Evolutionary conservation across 495 filamentous ascomycete genomes (phyloP).

Genomic region (Daldinia concentrica): DNA sequence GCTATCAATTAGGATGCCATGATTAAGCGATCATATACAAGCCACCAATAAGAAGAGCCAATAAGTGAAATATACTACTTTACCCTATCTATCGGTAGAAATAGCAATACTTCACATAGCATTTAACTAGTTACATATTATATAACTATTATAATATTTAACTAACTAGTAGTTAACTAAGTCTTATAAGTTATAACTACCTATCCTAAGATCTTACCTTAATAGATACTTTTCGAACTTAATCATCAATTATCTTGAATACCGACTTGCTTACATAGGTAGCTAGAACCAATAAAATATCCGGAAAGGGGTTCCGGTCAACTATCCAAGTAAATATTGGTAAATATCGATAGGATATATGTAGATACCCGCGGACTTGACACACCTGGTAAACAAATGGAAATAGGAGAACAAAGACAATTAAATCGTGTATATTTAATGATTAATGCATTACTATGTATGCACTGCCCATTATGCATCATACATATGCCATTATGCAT

Average conservation of each 20-base stretch:
- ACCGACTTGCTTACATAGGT: not conserved
- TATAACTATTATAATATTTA: too few species aligned
- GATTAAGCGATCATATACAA: too few species aligned
- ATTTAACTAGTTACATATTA: too few species aligned
- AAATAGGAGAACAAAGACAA: not conserved
- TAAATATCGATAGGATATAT: not conserved
- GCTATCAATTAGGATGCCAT: not conserved
- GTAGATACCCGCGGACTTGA: not conserved
- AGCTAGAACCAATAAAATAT: not conserved
- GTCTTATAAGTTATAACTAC: not conserved
- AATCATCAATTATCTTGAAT: not conserved
- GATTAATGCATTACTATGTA: not conserved
- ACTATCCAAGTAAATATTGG: not conserved
- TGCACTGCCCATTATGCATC: not conserved
- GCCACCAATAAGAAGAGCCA: too few species aligned
- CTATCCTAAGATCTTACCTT: not conserved
- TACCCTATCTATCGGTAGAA: too few species aligned
- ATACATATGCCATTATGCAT: slow-evolving; percentile 7
- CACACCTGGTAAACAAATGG: not conserved
- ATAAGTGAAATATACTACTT: too few species aligned
- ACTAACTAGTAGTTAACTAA: not conserved
- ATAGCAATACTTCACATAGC: too few species aligned
- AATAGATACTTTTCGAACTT: not conserved
- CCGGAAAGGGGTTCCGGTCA: not conserved
- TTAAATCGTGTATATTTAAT: not conserved